phyloP scores from a whole-genome alignment of 495 filamentous ascomycete genomes.

The Baudoinia panamericana region DNA sequence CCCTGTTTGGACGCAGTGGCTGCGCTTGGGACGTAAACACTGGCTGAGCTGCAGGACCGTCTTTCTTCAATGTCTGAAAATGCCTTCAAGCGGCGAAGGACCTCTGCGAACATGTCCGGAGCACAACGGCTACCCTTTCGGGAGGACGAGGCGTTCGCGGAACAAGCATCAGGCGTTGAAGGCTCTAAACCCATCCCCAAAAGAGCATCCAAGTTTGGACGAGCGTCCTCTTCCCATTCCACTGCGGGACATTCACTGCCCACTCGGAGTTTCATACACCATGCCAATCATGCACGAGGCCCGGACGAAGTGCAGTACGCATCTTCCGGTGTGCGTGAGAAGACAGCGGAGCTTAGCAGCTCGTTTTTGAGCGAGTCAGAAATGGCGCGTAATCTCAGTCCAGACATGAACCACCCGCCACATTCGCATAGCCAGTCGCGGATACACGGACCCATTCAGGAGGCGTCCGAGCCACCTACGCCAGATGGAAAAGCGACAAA shows the following conservation, averaged over 20 bases:
- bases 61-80: constrained; percentile 10
- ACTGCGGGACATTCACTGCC: constrained; percentile 20
- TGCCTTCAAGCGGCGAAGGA: constrained; percentile 11
- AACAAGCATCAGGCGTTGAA: neutral
- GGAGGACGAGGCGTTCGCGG: constrained; percentile 1
- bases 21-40: no score
- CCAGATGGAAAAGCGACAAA: constrained; percentile 31
- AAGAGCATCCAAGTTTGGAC: neutral
- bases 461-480: constrained; percentile 48
- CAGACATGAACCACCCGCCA: constrained; percentile 11
- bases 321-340: constrained; percentile 65
- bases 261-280: constrained; percentile 46
- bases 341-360: constrained; percentile 80
- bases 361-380: constrained; percentile 62
- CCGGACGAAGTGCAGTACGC: constrained; percentile 59
- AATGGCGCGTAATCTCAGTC: constrained; percentile 14
- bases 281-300: constrained; percentile 51
- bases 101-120: constrained; percentile 3
- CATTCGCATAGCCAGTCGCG: constrained; percentile 23
- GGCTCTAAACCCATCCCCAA: neutral
- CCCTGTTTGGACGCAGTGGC: no score
- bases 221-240: constrained; percentile 17
- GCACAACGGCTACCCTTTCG: neutral
- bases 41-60: no score
- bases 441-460: constrained; percentile 35